Evolutionary conservation across 2,329 filamentous ascomycete genomes (phyloP).

Genomic region (Fusarium pseudocircinatum): DNA sequence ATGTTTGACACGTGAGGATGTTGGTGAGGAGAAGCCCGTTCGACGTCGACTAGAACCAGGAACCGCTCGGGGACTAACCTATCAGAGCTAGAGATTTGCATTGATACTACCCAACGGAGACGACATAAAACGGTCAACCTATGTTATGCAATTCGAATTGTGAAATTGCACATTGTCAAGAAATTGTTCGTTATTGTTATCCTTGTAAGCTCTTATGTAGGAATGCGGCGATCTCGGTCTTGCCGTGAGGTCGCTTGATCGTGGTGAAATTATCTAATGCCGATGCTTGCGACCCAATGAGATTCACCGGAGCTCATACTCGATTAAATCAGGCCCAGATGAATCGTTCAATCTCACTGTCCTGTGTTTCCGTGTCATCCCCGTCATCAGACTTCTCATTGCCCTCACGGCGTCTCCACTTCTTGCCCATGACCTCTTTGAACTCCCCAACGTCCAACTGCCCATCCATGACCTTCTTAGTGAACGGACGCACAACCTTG

Average conservation of each 20-base stretch:
- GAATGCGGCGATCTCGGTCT: neutral
- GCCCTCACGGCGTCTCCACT: neutral
- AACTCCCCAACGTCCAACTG: neutral
- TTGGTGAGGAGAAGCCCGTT: conserved; percentile 5
- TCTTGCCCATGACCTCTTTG: neutral
- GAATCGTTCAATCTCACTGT: neutral
- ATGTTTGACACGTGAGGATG: conserved; percentile 16
- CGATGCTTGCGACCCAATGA: neutral
- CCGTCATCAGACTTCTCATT: neutral
- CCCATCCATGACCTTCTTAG: neutral
- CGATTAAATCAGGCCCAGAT: neutral
- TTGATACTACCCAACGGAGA: neutral
- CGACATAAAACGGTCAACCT: neutral
- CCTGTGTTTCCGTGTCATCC: neutral
- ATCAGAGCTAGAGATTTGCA: neutral
- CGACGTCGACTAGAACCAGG: conserved; percentile 3
- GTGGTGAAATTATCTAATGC: neutral
- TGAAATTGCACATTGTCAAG: neutral
- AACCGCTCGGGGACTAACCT: neutral
- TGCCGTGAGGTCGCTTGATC: neutral
- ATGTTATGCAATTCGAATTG: neutral
- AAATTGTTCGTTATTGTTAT: neutral
- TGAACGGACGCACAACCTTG: neutral
- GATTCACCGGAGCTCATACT: neutral
- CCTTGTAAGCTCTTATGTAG: neutral